phyloP scores from a whole-genome alignment of 2,329 filamentous ascomycete genomes.

The Neopestalotiopsis sp. region DNA sequence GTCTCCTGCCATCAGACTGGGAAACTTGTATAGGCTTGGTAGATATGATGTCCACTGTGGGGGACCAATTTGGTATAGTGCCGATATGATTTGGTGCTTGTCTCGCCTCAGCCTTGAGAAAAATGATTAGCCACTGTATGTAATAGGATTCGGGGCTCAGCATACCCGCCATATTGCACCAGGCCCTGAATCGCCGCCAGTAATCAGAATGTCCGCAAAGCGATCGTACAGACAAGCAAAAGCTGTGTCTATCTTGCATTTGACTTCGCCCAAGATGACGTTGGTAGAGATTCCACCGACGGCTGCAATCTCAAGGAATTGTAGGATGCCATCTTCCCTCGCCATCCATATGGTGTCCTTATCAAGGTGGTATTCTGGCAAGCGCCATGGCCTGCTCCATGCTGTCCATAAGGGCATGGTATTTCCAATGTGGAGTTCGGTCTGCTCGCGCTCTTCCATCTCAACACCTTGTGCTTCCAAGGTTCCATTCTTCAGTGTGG shows the following conservation, averaged over 20 bases:
- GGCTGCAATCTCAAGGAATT: constrained; percentile 72
- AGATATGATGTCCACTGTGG: constrained; percentile 60
- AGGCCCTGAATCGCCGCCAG: constrained; percentile 78
- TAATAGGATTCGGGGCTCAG: not conserved
- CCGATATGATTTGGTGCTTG: constrained; percentile 60
- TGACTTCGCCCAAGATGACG: constrained; percentile 67
- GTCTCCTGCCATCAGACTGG: constrained; percentile 51
- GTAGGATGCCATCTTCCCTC: constrained; percentile 84
- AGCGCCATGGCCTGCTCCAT: constrained; percentile 81
- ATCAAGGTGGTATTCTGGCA: constrained; percentile 62
- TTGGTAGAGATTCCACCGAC: constrained; percentile 60
- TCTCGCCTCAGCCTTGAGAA: constrained; percentile 57
- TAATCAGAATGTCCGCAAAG: constrained; percentile 78
- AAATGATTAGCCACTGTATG: constrained; percentile 18
- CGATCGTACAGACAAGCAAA: constrained; percentile 77
- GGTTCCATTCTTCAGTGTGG: constrained; percentile 24
- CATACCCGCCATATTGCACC: constrained; percentile 78
- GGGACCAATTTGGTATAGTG: constrained; percentile 69
- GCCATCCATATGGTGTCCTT: constrained; percentile 86
- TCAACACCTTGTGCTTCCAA: constrained; percentile 54
- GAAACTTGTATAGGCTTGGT: constrained; percentile 26
- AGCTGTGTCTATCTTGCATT: constrained; percentile 78
- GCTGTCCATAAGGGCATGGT: constrained; percentile 74
- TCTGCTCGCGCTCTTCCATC: constrained; percentile 46
- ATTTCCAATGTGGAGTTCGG: constrained; percentile 52